Conservation (phyloP, 768 basidiomycete species). For the Mycena rosella region DNA sequence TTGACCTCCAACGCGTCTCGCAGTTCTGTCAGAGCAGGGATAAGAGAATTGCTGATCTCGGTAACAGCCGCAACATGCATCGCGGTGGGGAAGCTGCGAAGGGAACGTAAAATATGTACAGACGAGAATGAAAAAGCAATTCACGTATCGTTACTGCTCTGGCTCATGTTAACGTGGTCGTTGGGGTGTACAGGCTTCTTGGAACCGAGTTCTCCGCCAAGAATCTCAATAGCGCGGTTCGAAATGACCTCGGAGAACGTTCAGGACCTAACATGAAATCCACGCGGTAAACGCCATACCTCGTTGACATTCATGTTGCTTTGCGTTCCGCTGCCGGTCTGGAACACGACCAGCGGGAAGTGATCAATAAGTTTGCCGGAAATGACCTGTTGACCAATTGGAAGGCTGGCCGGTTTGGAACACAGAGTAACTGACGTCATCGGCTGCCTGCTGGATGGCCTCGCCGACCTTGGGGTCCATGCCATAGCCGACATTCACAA, state of each 20-base stretch:
- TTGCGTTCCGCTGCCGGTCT: slow-evolving; percentile 98
- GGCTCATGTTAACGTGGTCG: slow-evolving; percentile 99
- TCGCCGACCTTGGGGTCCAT: slow-evolving; percentile 88
- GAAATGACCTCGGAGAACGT: slow-evolving; percentile 82
- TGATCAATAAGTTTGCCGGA: slow-evolving; percentile 94
- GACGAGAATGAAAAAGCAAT: slow-evolving; percentile 43
- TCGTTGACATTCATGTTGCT: slow-evolving; percentile 99
- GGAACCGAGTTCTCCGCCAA: slow-evolving; percentile 94
- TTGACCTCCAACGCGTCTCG: slow-evolving; percentile 89
- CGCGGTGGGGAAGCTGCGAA: slow-evolving; percentile 91
- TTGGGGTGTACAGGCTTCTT: slow-evolving; percentile 99
- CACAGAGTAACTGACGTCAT: slow-evolving; percentile 73
- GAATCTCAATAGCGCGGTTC: slow-evolving; percentile 96
- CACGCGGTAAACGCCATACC: slow-evolving; percentile 52
- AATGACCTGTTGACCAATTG: slow-evolving; percentile 78
- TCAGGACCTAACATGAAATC: background rate
- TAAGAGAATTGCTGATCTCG: slow-evolving; percentile 81
- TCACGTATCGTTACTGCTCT: slow-evolving; percentile 98
- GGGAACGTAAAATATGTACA: background rate
- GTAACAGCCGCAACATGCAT: slow-evolving; percentile 98
- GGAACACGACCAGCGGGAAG: slow-evolving; percentile 99
- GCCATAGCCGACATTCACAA: slow-evolving; percentile 92
- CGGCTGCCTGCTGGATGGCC: slow-evolving; percentile 93
- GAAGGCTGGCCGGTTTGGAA: slow-evolving; percentile 6
- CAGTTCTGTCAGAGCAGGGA: slow-evolving; percentile 89